Conservation (phyloP, 2,329 filamentous ascomycete species). For the Xylariaceae sp. region DNA sequence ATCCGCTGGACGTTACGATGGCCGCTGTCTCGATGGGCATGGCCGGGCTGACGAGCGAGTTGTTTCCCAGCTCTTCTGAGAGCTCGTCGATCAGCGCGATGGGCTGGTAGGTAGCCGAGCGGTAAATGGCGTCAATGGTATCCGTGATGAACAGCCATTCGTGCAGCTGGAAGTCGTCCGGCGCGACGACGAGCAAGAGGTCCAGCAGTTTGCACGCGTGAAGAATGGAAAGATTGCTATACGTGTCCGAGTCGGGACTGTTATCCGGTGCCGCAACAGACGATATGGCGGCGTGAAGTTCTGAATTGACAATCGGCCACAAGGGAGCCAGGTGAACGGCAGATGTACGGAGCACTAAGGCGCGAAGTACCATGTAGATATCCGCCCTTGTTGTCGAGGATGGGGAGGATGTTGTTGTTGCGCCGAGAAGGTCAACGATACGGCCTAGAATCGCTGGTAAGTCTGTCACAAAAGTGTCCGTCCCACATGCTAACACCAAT, state of each 20-base stretch:
- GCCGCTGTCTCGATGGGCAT: slow-evolving; percentile 33
- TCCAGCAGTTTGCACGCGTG: slow-evolving; percentile 95
- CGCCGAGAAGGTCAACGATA: slow-evolving; percentile 76
- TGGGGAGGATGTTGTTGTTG: slow-evolving; percentile 82
- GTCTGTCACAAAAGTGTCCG: slow-evolving; percentile 76
- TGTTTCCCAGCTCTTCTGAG: slow-evolving; percentile 63
- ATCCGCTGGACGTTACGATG: slow-evolving; percentile 22
- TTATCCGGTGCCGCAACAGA: slow-evolving; percentile 65
- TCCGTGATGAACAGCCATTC: slow-evolving; percentile 98
- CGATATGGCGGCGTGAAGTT: slow-evolving; percentile 73
- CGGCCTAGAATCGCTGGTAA: slow-evolving; percentile 71
- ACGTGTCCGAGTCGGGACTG: slow-evolving; percentile 61
- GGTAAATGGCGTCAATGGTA: slow-evolving; percentile 92
- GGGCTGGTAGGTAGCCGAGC: slow-evolving; percentile 61
- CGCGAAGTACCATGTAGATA: slow-evolving; percentile 80
- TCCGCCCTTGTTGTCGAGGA: slow-evolving; percentile 86
- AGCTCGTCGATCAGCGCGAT: slow-evolving; percentile 79
- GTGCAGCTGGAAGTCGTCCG: slow-evolving; percentile 96
- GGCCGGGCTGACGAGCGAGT: slow-evolving; percentile 28
- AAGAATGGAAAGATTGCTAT: slow-evolving; percentile 69
- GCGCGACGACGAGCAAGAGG: slow-evolving; percentile 74
- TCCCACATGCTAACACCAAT: slow-evolving; percentile 67
- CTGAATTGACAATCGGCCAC: slow-evolving; percentile 85
- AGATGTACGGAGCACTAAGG: slow-evolving; percentile 72
- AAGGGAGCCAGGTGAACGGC: slow-evolving; percentile 74